These are phyloP conservation scores for Plasmopara halstedii DNA, from an alignment of 352 stramenopile genomes.

Conservation along the genomic window DNA sequence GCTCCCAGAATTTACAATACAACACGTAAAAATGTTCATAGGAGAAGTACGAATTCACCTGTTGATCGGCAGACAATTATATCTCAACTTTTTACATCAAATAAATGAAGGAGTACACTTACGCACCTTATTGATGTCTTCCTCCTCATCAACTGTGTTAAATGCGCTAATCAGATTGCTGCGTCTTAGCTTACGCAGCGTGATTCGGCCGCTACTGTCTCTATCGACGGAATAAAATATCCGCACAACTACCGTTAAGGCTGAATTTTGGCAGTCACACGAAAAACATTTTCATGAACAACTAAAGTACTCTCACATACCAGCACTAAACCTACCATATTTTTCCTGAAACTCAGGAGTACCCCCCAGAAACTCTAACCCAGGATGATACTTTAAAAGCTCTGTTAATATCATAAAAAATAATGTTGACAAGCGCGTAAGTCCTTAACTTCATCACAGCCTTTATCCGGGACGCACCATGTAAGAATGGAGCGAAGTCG, in stretches of 20 bases:
- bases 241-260: slow-evolving; percentile 92
- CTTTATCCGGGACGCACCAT: slow-evolving; percentile 42
- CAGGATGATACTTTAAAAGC: slow-evolving; percentile 84
- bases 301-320: background rate
- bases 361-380: slow-evolving; percentile 94
- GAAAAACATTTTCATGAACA: background rate
- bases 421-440: slow-evolving; percentile 22
- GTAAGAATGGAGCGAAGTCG: slow-evolving; percentile 97
- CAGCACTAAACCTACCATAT: slow-evolving; percentile 79
- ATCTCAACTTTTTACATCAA: background rate
- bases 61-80: background rate
- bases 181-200: slow-evolving; percentile 88
- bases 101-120: background rate
- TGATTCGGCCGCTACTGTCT: slow-evolving; percentile 93
- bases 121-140: slow-evolving; percentile 99
- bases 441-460: background rate
- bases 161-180: slow-evolving; percentile 94
- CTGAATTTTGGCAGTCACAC: slow-evolving; percentile 21
- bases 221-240: slow-evolving; percentile 94
- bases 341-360: slow-evolving; percentile 99
- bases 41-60: slow-evolving; percentile 94
- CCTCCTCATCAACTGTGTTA: slow-evolving; percentile 96
- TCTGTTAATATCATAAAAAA: slow-evolving; percentile 27
- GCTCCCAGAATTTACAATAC: slow-evolving; percentile 99
- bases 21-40: slow-evolving; percentile 99